A percentile compares a stretch with the other conserved stretches of the same genome.
These are phyloP conservation scores for Metschnikowia sp. DNA, from an alignment of 805 yeast genomes.

Conservation along the genomic window DNA sequence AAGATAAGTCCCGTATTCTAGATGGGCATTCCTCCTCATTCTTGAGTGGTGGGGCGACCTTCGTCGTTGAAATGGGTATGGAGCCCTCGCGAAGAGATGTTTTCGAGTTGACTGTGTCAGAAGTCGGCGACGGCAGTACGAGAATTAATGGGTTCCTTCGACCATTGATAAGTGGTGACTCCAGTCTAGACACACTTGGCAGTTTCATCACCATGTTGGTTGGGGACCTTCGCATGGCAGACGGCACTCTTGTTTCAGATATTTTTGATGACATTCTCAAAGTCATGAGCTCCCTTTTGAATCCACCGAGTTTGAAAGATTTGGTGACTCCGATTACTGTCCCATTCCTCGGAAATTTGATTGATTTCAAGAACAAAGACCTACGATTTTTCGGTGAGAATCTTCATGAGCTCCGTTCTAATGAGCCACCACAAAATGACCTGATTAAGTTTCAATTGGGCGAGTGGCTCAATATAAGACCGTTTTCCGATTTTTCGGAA, in stretches of 20 bases:
- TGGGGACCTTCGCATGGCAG: slow-evolving; percentile 7
- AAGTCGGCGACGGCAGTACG: slow-evolving; percentile 7
- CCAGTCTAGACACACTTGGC: not conserved
- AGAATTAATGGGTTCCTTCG: slow-evolving; percentile 9
- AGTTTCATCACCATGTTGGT: slow-evolving; percentile 8
- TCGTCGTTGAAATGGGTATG: not conserved
- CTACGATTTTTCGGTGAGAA: slow-evolving; percentile 23
- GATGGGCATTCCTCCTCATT: slow-evolving; percentile 15
- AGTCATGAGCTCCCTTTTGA: not conserved
- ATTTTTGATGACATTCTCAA: not conserved
- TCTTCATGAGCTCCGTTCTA: not conserved
- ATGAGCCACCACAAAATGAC: slow-evolving; percentile 5
- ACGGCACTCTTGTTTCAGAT: not conserved
- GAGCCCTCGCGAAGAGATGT: no score
- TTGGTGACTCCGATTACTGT: not conserved
- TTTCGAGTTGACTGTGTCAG: slow-evolving; percentile 8
- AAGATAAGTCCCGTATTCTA: slow-evolving; percentile 9
- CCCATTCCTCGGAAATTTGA: slow-evolving; percentile 25
- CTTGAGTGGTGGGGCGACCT: slow-evolving; percentile 9
- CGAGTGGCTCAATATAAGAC: slow-evolving; percentile 38
- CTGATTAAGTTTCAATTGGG: slow-evolving; percentile 24
- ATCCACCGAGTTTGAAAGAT: not conserved
- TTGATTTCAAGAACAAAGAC: slow-evolving; percentile 37
- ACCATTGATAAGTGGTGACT: not conserved
- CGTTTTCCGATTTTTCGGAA: slow-evolving; percentile 30